Percentiles rank a stretch among this genome's conserved stretches.
Evolutionary conservation across 108 stramenopile genomes (phyloP).

Genomic region (Pinguiococcus pyrenoidosus): DNA sequence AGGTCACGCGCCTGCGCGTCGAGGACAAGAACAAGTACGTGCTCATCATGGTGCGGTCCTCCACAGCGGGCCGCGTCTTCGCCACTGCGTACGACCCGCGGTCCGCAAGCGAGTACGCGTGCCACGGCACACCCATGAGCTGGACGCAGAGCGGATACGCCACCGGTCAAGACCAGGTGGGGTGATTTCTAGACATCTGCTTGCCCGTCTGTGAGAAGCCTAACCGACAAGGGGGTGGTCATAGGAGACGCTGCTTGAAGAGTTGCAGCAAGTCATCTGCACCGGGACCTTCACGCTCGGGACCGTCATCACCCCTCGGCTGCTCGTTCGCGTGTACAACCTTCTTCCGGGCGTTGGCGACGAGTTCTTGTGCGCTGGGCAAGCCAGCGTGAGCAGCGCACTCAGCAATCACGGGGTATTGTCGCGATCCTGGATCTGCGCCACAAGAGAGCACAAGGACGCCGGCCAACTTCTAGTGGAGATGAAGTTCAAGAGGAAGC

Average conservation of each 20-base stretch:
- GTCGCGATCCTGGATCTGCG: background rate
- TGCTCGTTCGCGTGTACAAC: constrained; percentile 1
- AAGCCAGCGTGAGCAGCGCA: background rate
- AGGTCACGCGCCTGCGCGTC: background rate
- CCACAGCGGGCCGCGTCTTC: background rate
- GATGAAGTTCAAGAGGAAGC: constrained; percentile 2
- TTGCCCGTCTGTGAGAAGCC: too few species aligned
- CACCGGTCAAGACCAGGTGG: background rate
- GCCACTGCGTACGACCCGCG: constrained; percentile 16
- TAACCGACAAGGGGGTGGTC: too few species aligned
- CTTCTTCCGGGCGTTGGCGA: background rate
- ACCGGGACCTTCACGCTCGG: background rate
- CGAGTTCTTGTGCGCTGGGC: background rate
- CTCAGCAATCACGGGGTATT: constrained; percentile 1
- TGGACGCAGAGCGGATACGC: background rate
- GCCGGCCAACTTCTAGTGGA: background rate
- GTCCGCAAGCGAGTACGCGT: constrained; percentile 11
- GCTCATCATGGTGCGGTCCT: constrained; percentile 8
- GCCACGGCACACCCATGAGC: too few species aligned
- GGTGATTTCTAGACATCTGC: too few species aligned
- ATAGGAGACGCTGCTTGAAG: too few species aligned
- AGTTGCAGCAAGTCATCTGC: too few species aligned
- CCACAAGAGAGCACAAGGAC: background rate
- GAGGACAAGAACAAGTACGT: constrained; percentile 2
- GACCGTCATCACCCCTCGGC: background rate